Conservation (phyloP, 2,329 filamentous ascomycete genomes). For the Aplosporella prunicola region DNA sequence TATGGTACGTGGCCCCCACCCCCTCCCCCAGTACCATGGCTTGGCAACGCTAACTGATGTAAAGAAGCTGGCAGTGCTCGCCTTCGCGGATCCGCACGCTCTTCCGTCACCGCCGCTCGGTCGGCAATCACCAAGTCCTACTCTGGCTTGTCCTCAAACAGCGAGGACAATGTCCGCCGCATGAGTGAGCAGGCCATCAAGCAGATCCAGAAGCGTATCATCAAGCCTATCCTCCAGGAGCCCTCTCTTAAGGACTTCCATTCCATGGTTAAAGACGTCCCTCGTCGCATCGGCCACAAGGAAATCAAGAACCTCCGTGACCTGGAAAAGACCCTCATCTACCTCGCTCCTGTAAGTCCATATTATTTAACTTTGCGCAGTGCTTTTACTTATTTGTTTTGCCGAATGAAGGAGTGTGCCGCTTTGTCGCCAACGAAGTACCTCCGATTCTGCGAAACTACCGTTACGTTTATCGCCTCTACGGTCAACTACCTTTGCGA, state of each 20-base stretch:
- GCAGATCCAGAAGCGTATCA: constrained; percentile 70
- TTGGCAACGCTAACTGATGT: constrained; percentile 22
- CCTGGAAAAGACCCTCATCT: constrained; percentile 85
- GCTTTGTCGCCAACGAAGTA: constrained; percentile 64
- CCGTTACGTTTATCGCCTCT: constrained; percentile 81
- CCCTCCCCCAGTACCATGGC: constrained; percentile 14
- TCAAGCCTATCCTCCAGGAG: constrained; percentile 66
- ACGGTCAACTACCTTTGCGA: constrained; percentile 80
- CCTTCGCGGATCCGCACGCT: constrained; percentile 27
- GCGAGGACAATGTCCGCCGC: constrained; percentile 42
- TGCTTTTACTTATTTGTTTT: constrained; percentile 56
- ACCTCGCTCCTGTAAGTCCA: constrained; percentile 84
- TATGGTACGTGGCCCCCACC: constrained; percentile 26
- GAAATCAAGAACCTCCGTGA: constrained; percentile 87
- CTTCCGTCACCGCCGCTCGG: constrained; percentile 26
- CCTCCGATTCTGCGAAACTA: constrained; percentile 80
- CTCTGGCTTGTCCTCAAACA: constrained; percentile 27
- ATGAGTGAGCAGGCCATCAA: constrained; percentile 62
- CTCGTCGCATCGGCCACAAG: constrained; percentile 68
- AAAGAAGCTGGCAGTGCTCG: constrained; percentile 25
- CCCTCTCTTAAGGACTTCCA: constrained; percentile 69
- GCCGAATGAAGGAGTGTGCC: constrained; percentile 60
- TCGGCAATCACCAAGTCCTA: constrained; percentile 37
- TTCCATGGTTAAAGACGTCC: constrained; percentile 67
- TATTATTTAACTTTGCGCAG: constrained; percentile 45